Conservation (phyloP, 2,329 filamentous ascomycete genomes). For the Coniosporium tulheliwenetii region DNA sequence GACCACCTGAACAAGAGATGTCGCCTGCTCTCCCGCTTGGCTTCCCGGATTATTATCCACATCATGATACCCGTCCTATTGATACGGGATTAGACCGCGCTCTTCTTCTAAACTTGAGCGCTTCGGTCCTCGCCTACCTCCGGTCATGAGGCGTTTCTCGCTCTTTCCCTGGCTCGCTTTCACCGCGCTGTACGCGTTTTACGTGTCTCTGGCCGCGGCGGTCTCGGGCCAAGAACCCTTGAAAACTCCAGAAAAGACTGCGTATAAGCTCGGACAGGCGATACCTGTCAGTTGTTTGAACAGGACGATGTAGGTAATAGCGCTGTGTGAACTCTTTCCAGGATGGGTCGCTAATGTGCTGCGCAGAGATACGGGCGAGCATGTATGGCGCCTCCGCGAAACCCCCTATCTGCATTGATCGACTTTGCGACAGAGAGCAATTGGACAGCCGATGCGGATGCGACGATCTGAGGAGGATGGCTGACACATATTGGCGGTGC, state of each 20-base stretch:
- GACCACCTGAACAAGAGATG: no score
- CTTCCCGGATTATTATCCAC: no score
- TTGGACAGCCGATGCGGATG: not conserved
- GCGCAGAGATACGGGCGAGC: conserved; percentile 69
- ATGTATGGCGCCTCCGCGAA: conserved; percentile 28
- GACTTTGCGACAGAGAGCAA: not conserved
- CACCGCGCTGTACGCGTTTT: conserved; percentile 13
- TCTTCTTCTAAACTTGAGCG: no score
- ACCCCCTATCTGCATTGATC: not conserved
- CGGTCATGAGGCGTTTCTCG: not conserved
- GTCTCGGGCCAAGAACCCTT: conserved; percentile 25
- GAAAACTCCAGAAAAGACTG: conserved; percentile 16
- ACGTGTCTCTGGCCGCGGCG: conserved; percentile 19
- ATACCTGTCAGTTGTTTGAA: conserved; percentile 38
- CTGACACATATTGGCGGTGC: not conserved
- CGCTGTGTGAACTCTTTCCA: no score
- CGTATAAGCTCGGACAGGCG: conserved; percentile 30
- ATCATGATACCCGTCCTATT: no score
- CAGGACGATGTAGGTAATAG: conserved; percentile 28
- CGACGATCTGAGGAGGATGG: not conserved
- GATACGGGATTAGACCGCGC: no score
- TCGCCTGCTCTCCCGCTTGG: no score
- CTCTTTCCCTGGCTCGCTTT: not conserved
- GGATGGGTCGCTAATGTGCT: not conserved
- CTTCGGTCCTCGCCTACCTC: no score